These are phyloP conservation scores for Chlorella sorokiniana DNA, from an alignment of 139 green algal genomes.

Conservation along the genomic window DNA sequence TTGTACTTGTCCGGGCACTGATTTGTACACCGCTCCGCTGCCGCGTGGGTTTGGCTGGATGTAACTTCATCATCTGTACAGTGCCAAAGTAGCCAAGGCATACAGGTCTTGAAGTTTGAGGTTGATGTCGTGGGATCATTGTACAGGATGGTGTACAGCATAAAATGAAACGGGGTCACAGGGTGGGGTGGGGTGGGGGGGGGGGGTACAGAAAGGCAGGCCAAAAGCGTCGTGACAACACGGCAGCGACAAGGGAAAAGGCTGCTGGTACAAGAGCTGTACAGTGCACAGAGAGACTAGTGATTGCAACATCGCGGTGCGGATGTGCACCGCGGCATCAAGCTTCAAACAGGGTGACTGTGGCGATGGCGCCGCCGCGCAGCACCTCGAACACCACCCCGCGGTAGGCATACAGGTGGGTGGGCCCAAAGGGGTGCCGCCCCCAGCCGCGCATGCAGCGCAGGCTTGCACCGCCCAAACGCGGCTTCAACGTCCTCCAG, in stretches of 20 bases:
- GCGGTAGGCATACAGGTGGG: slow-evolving; percentile 59
- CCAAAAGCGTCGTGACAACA: background rate
- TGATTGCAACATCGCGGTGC: background rate
- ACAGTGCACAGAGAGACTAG: background rate
- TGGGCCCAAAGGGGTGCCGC: slow-evolving; percentile 56
- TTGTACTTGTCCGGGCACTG: too few relatives aligned
- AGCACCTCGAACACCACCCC: slow-evolving; percentile 62
- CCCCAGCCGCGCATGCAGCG: slow-evolving; percentile 51
- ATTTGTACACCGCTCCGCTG: too few relatives aligned
- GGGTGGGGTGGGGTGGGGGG: too few relatives aligned
- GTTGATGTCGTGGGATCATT: too few relatives aligned
- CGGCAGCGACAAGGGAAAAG: background rate
- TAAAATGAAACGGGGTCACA: background rate
- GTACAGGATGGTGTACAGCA: background rate
- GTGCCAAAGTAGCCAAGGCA: too few relatives aligned
- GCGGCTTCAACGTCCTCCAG: slow-evolving; percentile 35
- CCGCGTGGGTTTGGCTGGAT: too few relatives aligned
- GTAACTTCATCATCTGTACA: too few relatives aligned
- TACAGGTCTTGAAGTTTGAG: too few relatives aligned
- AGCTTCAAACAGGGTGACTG: slow-evolving; percentile 51
- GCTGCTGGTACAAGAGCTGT: background rate
- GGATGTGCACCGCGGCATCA: too few relatives aligned
- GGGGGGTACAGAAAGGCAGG: background rate
- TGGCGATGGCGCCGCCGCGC: slow-evolving; percentile 45
- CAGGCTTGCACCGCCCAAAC: slow-evolving; percentile 43